Base-by-base conservation (phyloP, 2,329 filamentous ascomycete genomes). In the Ilyonectria robusta region DNA sequence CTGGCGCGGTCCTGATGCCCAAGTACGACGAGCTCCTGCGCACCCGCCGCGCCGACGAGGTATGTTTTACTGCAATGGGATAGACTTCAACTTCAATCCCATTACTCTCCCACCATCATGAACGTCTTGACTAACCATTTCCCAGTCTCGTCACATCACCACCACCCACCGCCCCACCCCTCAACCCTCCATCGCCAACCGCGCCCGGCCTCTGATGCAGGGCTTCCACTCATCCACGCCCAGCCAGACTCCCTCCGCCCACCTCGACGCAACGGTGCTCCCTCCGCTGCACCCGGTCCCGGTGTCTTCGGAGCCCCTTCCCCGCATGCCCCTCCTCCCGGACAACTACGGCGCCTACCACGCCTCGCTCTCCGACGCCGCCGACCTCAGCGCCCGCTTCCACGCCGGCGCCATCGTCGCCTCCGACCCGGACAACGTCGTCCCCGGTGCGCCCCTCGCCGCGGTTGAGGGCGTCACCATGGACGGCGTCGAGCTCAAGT, bases 131-230 rank as follows among this genome's bases (percentile, higher is more conserved):
- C 68, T 76, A 65, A 75, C 59, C 50, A 15, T n/a, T 26, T 5
- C 77, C 66, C 73, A 79, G 71, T 75, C 81, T 62, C 84, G 85
- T 66, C 76, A 77, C 74, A 79, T 86, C 69, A 83, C 82, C 59
- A 85, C 84, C 67, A 80, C 83, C 62, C 84, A 86, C 76, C 84
- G 84, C 59, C 84, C 85, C 55, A 83, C 82, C 9, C 81, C 83
- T 26, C 81, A 82, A 62, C 82, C 82, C 68, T 80, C 84, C 67
- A 78, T 83, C 73, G 71, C 81, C 77, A 79, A 81, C 76, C 84
- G 84, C 70, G 80, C 81, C 65, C 81, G 86, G 74, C 89, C 88
- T 46, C 80, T 91, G 62, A 91, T 91, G 89, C 89, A 91, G 81
- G 88, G 86, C 75, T 91, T 91, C 82, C 82, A 83, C 73, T 84